Conservation (phyloP, 1,284 basidiomycete species). For the Microbotryomycetes sp. region DNA sequence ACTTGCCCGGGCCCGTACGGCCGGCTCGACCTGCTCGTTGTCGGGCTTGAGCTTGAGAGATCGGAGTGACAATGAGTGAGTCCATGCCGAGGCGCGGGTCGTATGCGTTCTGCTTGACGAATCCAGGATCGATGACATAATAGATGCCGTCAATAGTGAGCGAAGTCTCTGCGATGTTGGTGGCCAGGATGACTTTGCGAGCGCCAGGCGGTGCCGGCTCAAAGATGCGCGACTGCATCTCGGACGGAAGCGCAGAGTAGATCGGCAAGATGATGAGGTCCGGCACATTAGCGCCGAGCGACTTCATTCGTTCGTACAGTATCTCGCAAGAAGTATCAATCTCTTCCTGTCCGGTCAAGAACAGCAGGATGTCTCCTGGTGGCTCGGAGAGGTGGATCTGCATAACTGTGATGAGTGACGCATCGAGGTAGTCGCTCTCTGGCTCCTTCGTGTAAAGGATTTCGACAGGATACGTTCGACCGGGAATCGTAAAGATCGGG, state of each 20-base stretch:
- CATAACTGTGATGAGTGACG: slow-evolving; percentile 96
- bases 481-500: slow-evolving; percentile 99
- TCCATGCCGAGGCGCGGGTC: slow-evolving; percentile 98
- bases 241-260: slow-evolving; percentile 93
- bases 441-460: slow-evolving; percentile 97
- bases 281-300: slow-evolving; percentile 90
- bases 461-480: slow-evolving; percentile 97
- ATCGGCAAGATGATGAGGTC: slow-evolving; percentile 95
- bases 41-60: slow-evolving; percentile 94
- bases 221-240: slow-evolving; percentile 95
- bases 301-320: slow-evolving; percentile 95
- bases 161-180: slow-evolving; percentile 97
- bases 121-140: slow-evolving; percentile 92
- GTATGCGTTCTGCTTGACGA: slow-evolving; percentile 98
- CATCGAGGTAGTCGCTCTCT: slow-evolving; percentile 96
- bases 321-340: slow-evolving; percentile 98
- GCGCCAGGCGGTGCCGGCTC: slow-evolving; percentile 94
- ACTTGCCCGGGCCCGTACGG: slow-evolving; percentile 95
- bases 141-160: slow-evolving; percentile 98
- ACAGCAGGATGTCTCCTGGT: slow-evolving; percentile 89
- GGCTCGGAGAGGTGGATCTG: slow-evolving; percentile 98
- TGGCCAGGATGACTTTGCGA: slow-evolving; percentile 95
- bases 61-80: slow-evolving; percentile 94
- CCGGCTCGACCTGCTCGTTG: slow-evolving; percentile 94
- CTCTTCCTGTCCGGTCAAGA: slow-evolving; percentile 97